These are phyloP conservation scores for Adansonia grandidieri DNA, from an alignment of 441 rosid species.

Conservation along the genomic window DNA sequence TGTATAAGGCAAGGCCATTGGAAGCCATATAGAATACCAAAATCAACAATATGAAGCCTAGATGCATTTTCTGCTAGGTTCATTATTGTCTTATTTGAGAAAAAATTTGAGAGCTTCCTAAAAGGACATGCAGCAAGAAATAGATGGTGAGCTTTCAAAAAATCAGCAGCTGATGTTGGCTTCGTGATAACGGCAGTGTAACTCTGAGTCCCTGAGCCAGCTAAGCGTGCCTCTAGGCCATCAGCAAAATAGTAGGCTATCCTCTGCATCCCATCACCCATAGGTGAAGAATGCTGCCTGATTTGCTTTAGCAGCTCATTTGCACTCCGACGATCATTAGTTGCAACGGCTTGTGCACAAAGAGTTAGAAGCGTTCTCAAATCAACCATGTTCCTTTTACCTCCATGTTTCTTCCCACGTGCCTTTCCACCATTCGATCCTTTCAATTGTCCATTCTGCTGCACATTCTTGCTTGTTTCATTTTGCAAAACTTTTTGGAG, in stretches of 20 bases:
- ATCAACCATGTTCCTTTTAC: constrained; percentile 46
- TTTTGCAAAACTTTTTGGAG: constrained; percentile 53
- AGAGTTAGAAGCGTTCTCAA: constrained; percentile 49
- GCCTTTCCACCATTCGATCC: constrained; percentile 38
- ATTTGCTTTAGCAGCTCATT: constrained; percentile 45
- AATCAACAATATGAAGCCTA: constrained; percentile 52
- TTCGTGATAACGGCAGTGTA: constrained; percentile 38
- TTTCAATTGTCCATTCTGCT: constrained; percentile 32
- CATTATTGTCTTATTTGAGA: constrained; percentile 52
- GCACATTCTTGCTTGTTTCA: constrained; percentile 37
- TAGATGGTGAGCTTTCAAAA: constrained; percentile 54
- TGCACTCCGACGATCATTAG: constrained; percentile 45
- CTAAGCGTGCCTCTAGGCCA: constrained; percentile 53
- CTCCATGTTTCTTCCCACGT: constrained; percentile 37
- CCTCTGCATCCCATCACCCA: constrained; percentile 59
- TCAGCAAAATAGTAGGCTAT: constrained; percentile 48
- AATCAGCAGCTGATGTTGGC: constrained; percentile 45
- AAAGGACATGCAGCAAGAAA: constrained; percentile 52
- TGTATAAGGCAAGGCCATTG: constrained; percentile 58
- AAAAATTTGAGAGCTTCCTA: constrained; percentile 47
- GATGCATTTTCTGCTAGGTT: constrained; percentile 44
- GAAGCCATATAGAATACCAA: constrained; percentile 52
- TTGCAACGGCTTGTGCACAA: constrained; percentile 56
- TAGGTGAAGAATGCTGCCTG: constrained; percentile 49
- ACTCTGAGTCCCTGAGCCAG: constrained; percentile 48